phyloP scores from a whole-genome alignment of 2,329 filamentous ascomycete species.

The Pyrenophora graminea region DNA sequence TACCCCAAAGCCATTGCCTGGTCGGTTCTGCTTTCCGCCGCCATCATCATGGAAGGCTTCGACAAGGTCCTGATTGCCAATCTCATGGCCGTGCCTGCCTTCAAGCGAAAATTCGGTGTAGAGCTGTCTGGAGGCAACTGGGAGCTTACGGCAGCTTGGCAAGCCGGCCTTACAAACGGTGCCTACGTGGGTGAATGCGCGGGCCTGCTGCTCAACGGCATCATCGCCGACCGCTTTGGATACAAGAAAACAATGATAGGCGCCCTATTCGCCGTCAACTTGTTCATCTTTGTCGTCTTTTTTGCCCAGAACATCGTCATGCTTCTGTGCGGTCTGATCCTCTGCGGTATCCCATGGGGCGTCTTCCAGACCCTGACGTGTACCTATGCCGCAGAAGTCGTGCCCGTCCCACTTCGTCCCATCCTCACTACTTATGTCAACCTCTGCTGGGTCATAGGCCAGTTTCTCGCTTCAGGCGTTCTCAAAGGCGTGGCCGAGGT shows the following conservation, averaged over 20 bases:
- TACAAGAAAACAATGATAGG: slow-evolving; percentile 47
- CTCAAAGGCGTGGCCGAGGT: slow-evolving; percentile 68
- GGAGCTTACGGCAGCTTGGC: slow-evolving; percentile 52
- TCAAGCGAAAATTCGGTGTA: slow-evolving; percentile 51
- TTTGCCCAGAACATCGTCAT: slow-evolving; percentile 55
- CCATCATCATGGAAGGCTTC: slow-evolving; percentile 90
- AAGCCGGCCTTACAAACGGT: slow-evolving; percentile 53
- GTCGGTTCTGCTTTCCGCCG: slow-evolving; percentile 82
- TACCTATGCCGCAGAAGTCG: slow-evolving; percentile 63
- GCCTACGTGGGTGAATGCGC: slow-evolving; percentile 51
- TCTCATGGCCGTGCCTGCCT: slow-evolving; percentile 62
- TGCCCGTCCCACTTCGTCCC: slow-evolving; percentile 69
- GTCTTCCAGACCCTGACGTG: slow-evolving; percentile 55
- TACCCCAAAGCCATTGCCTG: slow-evolving; percentile 87
- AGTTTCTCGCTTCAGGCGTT: slow-evolving; percentile 72
- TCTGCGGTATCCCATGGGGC: slow-evolving; percentile 53
- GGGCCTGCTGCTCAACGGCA: slow-evolving; percentile 53
- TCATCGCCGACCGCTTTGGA: slow-evolving; percentile 51
- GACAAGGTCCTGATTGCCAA: slow-evolving; percentile 81
- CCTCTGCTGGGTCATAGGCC: slow-evolving; percentile 75
- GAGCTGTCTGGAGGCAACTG: slow-evolving; percentile 45
- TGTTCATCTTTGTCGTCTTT: slow-evolving; percentile 45
- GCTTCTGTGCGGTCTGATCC: slow-evolving; percentile 63
- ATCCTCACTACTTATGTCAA: slow-evolving; percentile 68
- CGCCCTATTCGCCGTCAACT: slow-evolving; percentile 34